These are phyloP conservation scores for Metschnikowia baotianmanensis DNA, from an alignment of 805 yeast species.

Conservation along the genomic window DNA sequence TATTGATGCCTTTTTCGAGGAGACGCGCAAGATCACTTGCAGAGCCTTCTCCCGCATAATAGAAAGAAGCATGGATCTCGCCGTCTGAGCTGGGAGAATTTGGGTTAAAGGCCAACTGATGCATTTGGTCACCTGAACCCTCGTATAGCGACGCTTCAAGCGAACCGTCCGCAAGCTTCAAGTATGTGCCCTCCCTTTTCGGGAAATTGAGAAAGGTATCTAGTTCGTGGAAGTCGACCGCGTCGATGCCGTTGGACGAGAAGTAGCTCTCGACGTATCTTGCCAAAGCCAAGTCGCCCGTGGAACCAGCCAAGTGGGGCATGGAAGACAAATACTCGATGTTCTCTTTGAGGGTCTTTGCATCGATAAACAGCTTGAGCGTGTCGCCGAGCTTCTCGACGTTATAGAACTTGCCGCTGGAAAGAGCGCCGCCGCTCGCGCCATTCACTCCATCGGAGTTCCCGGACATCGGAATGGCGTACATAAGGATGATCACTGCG, in stretches of 20 bases:
- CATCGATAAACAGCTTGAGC: constrained; percentile 50
- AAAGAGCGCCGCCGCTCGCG: constrained; percentile 39
- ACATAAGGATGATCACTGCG: constrained; percentile 56
- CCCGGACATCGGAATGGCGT: constrained; percentile 57
- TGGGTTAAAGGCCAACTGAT: constrained; percentile 61
- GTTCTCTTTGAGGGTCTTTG: constrained; percentile 58
- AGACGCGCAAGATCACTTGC: constrained; percentile 50
- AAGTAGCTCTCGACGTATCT: constrained; percentile 61
- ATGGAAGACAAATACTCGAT: constrained; percentile 71
- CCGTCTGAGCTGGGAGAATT: constrained; percentile 55
- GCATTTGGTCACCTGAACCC: constrained; percentile 28
- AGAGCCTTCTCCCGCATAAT: constrained; percentile 70
- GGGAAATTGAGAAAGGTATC: constrained; percentile 69
- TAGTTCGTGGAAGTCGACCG: constrained; percentile 49
- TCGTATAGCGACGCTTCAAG: constrained; percentile 41
- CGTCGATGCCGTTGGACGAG: constrained; percentile 52
- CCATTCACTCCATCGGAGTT: constrained; percentile 40
- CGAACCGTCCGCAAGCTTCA: constrained; percentile 32
- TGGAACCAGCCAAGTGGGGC: constrained; percentile 87
- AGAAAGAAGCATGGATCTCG: constrained; percentile 47
- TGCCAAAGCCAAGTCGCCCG: constrained; percentile 75
- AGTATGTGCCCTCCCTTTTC: constrained; percentile 25
- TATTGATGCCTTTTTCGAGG: constrained; percentile 32
- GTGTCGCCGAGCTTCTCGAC: constrained; percentile 48
- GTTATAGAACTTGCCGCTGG: constrained; percentile 62